Evolutionary conservation across 495 filamentous ascomycete genomes (phyloP).

Genomic region (Podospora bellae-mahoneyi): DNA sequence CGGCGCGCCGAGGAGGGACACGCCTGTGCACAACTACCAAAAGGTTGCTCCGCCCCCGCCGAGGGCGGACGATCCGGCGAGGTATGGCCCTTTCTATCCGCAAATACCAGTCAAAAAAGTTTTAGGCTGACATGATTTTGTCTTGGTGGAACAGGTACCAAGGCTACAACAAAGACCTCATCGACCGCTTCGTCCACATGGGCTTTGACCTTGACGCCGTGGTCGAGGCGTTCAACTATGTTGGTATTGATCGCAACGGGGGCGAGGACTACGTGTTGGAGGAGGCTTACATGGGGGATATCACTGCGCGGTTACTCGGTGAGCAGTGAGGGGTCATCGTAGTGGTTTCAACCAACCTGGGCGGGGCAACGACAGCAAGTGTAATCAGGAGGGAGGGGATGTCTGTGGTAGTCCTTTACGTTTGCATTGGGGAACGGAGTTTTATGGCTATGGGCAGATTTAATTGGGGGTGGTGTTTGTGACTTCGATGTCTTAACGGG

Average conservation of each 20-base stretch:
- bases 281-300: constrained; percentile 83
- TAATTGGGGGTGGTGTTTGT: background rate
- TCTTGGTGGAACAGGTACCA: constrained; percentile 58
- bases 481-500: background rate
- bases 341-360: background rate
- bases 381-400: background rate
- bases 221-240: constrained; percentile 76
- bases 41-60: constrained; percentile 8
- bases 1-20: constrained; percentile 59
- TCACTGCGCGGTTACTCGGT: constrained; percentile 78
- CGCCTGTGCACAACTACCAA: constrained; percentile 19
- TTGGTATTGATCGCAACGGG: constrained; percentile 72
- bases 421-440: constrained; percentile 7
- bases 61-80: constrained; percentile 33
- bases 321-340: constrained; percentile 51
- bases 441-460: background rate
- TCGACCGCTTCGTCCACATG: constrained; percentile 90
- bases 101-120: background rate
- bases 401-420: background rate
- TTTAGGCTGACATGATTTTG: background rate
- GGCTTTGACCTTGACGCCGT: constrained; percentile 89
- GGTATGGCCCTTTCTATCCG: constrained; percentile 28
- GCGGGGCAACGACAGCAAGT: background rate
- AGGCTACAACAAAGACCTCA: constrained; percentile 81
- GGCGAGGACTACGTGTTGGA: constrained; percentile 81